Conservation (phyloP, 2,329 filamentous ascomycete genomes). For the Leptographium procerum region DNA sequence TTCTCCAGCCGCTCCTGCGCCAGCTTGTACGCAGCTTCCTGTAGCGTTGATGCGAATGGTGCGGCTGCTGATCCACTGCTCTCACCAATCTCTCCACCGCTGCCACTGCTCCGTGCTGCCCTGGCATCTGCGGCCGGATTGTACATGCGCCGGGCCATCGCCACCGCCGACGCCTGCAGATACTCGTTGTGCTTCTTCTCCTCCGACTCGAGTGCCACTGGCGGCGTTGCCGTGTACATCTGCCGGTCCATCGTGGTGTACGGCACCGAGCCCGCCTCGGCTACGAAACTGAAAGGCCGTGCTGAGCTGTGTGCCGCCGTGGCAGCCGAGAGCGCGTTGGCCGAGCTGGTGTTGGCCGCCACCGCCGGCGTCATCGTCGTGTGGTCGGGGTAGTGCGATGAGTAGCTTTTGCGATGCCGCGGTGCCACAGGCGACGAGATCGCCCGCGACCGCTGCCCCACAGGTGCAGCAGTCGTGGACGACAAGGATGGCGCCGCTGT, state of each 20-base stretch:
- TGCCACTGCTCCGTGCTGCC: conserved; percentile 15
- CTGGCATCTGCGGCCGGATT: conserved; percentile 15
- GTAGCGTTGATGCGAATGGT: conserved; percentile 49
- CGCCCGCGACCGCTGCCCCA: conserved; percentile 9
- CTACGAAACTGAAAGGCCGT: conserved; percentile 23
- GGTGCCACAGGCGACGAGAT: conserved; percentile 3
- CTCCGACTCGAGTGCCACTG: conserved; percentile 58
- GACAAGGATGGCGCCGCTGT: no score
- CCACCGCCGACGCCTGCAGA: conserved; percentile 70
- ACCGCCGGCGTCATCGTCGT: conserved; percentile 41
- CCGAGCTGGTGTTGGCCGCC: conserved; percentile 37
- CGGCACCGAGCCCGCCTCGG: conserved; percentile 55
- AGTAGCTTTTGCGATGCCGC: conserved; percentile 18
- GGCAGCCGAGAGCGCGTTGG: conserved; percentile 50
- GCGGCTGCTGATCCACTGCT: conserved; percentile 14
- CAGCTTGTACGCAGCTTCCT: conserved; percentile 77
- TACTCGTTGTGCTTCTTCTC: conserved; percentile 63
- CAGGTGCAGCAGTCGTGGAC: no score
- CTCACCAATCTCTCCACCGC: conserved; percentile 14
- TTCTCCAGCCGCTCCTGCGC: conserved; percentile 75
- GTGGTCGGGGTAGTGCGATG: conserved; percentile 6
- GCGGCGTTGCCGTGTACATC: conserved; percentile 69
- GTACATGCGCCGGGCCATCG: conserved; percentile 86
- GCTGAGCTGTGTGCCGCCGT: conserved; percentile 48
- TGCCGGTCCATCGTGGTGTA: conserved; percentile 56